Base-by-base conservation (phyloP, 2,329 filamentous ascomycete species). In the Ophiocordyceps australis region DNA sequence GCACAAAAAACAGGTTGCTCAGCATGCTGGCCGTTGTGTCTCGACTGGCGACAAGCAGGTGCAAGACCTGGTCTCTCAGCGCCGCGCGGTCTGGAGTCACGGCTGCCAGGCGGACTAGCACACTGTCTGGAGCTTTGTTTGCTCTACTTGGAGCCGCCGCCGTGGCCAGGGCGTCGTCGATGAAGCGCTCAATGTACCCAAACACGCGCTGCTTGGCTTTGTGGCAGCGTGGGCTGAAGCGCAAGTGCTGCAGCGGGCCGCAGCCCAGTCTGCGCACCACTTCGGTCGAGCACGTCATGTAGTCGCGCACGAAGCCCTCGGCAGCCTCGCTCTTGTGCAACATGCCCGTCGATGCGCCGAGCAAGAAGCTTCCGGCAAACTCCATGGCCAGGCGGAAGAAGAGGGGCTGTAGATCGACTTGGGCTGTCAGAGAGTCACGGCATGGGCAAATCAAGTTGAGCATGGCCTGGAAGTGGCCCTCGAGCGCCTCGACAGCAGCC, bases 71-170 rank as follows among this genome's bases (percentile, higher is more conserved):
- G 24, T 52, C 47, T 11, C 50, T 40, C 18, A 55, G 42, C 13
- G 50, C 41, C 15, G 42, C 47, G 8, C 46, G 45, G 35, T 64
- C 53, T 5, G 48, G 39, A 3, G 54, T 54, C 15, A 54, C 42
- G 18, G 51, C 49, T n/a, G 55, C 57, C 14, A 71, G 43, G 20
- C 61, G 59, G 17, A 59, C 39, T n/a, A 68, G 39, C 31, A 70
- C 61, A 13, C 59, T 49, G 29, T 6, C 7, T 5, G 14, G 5
- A 9, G 5, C 7, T 7, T 9, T 9, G 11, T 5, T 9, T 3
- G 6, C 22, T 9, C 14, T 6, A 10, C 14, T n/a, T 10, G 7
- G 7, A 8, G 23, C 14, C 23, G 9, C 23, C 11, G 9, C 14
- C 5, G 15, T 11, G 3, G 4, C 23, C 23, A 47, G 35, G 2